Conservation (phyloP, 1,284 basidiomycete species). For the Irpex sp. region DNA sequence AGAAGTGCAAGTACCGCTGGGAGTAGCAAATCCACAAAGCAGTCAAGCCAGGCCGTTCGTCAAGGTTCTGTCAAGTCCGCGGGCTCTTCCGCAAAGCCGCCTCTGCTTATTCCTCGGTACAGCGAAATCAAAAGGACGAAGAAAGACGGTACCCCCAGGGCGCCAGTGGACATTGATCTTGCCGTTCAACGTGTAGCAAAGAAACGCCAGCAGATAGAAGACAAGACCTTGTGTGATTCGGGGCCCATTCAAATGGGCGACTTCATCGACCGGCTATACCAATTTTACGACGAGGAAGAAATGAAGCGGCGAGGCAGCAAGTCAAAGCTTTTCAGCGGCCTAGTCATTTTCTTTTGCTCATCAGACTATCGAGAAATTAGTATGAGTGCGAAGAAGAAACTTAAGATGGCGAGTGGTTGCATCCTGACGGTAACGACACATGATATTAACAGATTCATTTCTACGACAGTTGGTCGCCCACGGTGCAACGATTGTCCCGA, state of each 20-base stretch:
- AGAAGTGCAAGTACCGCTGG: not conserved
- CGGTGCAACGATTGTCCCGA: slow-evolving; percentile 38
- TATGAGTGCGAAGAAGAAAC: not conserved
- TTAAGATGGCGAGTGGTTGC: not conserved
- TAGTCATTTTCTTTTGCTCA: not conserved
- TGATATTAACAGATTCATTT: not conserved
- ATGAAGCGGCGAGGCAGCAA: not conserved
- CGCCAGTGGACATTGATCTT: slow-evolving; percentile 1
- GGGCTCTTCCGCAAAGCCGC: not conserved
- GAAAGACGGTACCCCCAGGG: not conserved
- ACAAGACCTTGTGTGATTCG: slow-evolving; percentile 1
- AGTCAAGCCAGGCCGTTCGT: not conserved
- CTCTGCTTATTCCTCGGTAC: not conserved
- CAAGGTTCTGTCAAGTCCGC: not conserved
- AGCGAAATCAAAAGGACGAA: slow-evolving; percentile 1
- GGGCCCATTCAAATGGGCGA: not conserved
- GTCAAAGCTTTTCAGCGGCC: not conserved
- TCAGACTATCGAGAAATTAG: not conserved
- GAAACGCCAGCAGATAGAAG: not conserved
- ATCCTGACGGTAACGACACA: not conserved
- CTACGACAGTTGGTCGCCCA: not conserved
- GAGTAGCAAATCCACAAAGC: not conserved
- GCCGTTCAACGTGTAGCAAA: not conserved
- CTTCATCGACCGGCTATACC: not conserved
- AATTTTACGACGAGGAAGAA: not conserved